phyloP scores from a whole-genome alignment of 345 rosid species.

The Populus davidiana region DNA sequence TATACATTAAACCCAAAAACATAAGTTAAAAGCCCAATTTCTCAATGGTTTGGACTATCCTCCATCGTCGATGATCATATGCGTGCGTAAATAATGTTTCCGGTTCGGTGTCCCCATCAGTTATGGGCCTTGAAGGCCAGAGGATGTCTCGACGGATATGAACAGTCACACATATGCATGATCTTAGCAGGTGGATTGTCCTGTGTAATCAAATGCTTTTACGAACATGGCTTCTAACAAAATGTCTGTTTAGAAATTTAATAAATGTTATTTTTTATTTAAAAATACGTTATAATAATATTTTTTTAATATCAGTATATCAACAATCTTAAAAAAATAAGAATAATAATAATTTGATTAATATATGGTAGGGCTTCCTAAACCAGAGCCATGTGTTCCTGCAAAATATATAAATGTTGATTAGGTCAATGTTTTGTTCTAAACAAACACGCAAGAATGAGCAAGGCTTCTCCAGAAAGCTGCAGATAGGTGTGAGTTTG shows the following conservation, averaged over 20 bases:
- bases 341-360: no score
- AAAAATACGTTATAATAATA: no score
- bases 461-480: not conserved
- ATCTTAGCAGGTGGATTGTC: not conserved
- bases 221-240: not conserved
- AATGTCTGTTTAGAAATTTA: no score
- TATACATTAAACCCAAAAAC: no score
- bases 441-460: not conserved
- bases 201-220: not conserved
- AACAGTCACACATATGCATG: not conserved
- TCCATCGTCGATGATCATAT: no score
- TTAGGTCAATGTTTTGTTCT: not conserved
- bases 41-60: no score
- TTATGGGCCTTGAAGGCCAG: not conserved
- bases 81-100: no score
- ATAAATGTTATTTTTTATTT: no score
- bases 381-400: not conserved
- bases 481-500: not conserved
- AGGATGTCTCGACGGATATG: not conserved
- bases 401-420: not conserved
- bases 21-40: no score
- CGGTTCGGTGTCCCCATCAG: no score
- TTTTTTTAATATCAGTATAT: no score
- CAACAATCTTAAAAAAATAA: no score
- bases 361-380: not conserved